A percentile compares a stretch with the other conserved stretches of the same genome.
Evolutionary conservation across 2,329 filamentous ascomycete species (phyloP).

Genomic region (Xylariaceae sp.): DNA sequence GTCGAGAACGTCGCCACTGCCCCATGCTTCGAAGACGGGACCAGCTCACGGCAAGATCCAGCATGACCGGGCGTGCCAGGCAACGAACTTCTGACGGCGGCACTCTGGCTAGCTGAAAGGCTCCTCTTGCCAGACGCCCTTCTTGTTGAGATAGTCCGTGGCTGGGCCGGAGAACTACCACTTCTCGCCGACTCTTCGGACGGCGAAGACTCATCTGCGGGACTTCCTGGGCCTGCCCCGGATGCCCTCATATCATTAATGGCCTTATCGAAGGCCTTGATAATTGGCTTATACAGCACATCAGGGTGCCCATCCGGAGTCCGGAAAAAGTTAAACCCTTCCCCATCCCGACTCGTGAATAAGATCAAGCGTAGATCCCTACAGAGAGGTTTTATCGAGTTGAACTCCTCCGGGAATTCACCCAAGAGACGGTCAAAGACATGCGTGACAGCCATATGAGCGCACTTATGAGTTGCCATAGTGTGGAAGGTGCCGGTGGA

Average conservation of each 20-base stretch:
- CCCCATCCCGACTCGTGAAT: neutral
- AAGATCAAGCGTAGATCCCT: neutral
- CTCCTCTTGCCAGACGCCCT: too few relatives aligned
- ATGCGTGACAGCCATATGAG: slow-evolving; percentile 1
- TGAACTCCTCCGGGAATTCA: slow-evolving; percentile 1
- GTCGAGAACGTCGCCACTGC: too few relatives aligned
- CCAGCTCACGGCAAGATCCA: too few relatives aligned
- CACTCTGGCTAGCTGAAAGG: too few relatives aligned
- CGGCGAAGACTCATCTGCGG: neutral
- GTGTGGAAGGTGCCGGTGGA: neutral
- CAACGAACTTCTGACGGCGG: too few relatives aligned
- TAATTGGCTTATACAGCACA: neutral
- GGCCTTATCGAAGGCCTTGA: neutral
- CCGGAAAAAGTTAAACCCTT: too few relatives aligned
- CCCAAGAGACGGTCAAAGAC: slow-evolving; percentile 3
- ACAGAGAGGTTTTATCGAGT: slow-evolving; percentile 7
- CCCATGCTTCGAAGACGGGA: too few relatives aligned
- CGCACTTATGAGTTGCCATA: neutral
- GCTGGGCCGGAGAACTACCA: too few relatives aligned
- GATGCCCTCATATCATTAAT: neutral
- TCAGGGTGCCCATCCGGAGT: neutral
- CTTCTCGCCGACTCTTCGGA: neutral
- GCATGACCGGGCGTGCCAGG: too few relatives aligned
- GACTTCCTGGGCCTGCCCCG: neutral
- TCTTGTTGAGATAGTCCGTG: too few relatives aligned